Base-by-base conservation (phyloP, 129 eudicot genomes). In the Oenanthe sinensis region DNA sequence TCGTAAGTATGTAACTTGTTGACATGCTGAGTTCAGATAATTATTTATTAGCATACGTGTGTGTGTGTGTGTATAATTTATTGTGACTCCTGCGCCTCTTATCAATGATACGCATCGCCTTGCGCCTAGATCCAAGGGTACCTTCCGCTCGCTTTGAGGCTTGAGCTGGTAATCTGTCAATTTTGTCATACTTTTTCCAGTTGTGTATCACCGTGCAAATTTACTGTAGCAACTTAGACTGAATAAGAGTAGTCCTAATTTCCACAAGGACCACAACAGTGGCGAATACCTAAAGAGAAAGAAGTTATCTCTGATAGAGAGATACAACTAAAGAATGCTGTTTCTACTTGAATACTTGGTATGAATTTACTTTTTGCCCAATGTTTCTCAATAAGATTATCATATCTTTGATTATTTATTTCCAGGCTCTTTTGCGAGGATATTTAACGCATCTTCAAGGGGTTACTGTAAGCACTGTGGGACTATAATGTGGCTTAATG, bases 391-490 rank as follows among this genome's bases (percentile, higher is more conserved):
- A 16, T 6, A 15, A 5, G 39, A 40, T 70, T 17, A 70, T 33
- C 24, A 70, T 39, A 17, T 70, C n/a, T 5, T 39, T 19, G 11
- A 24, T 46, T 26, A 0, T 80, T 78, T 47, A 2, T 46, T 78
- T 79, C 58, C 87, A 90, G 96, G 80, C 28, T 63, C 15, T 42
- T 80, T 81, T 42, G 84, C 83, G n/a, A 84, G 82, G 86, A 87
- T 80, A 75, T 80, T 78, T 74, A 67, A 82, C 60, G 79, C 81
- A 74, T 85, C 79, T 70, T 76, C 79, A 44, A 89, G 97, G 80
- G 98, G 96, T 68, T 88, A 81, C 85, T 94, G 97, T 81, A 75
- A 63, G 73, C 80, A 76, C 65, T 94, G 98, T 80, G 26, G 67
- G 70, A 78, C 84, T 77, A 75, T 91, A 6, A 74, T 90, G 75